These are phyloP conservation scores for Mollisia scopiformis DNA, from an alignment of 2,329 filamentous ascomycete genomes.

Conservation along the genomic window DNA sequence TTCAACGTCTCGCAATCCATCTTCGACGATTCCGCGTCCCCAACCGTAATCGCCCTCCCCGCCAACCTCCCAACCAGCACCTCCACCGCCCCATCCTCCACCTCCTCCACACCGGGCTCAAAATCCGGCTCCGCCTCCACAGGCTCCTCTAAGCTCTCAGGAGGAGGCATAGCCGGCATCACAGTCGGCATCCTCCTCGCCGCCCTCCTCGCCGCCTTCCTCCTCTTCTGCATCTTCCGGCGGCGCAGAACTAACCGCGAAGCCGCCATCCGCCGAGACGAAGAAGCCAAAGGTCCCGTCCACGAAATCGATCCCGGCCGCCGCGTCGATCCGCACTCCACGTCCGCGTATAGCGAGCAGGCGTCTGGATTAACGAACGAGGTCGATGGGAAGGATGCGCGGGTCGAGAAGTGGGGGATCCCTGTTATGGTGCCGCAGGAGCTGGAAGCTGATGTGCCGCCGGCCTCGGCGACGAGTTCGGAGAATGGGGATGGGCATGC, in stretches of 20 bases:
- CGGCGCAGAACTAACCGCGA: conserved; percentile 1
- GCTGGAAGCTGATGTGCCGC: conserved; percentile 22
- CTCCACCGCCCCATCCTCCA: not conserved
- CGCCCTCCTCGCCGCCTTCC: conserved; percentile 12
- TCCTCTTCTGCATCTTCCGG: conserved; percentile 20
- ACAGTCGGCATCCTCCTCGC: conserved; percentile 19
- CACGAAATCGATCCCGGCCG: conserved; percentile 25
- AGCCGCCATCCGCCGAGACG: not conserved
- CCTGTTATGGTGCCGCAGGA: conserved; percentile 34
- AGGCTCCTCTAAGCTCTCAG: conserved; percentile 6
- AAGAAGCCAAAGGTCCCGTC: not conserved
- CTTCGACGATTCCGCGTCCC: conserved; percentile 19
- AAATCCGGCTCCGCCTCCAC: not conserved
- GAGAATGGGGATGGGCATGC: conserved; percentile 1
- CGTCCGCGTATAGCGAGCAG: conserved; percentile 22
- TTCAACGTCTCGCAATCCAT: conserved; percentile 33
- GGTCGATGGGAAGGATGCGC: conserved; percentile 21
- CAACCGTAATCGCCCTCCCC: conserved; percentile 22
- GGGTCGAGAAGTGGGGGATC: conserved; percentile 28
- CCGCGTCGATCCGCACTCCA: conserved; percentile 9
- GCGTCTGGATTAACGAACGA: conserved; percentile 18
- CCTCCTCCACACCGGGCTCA: not conserved
- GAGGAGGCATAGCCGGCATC: conserved; percentile 28
- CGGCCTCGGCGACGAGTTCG: not conserved
- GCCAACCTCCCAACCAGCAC: conserved; percentile 13